Conservation (phyloP, 495 filamentous ascomycete species). For the Aeminium ludgeri region DNA sequence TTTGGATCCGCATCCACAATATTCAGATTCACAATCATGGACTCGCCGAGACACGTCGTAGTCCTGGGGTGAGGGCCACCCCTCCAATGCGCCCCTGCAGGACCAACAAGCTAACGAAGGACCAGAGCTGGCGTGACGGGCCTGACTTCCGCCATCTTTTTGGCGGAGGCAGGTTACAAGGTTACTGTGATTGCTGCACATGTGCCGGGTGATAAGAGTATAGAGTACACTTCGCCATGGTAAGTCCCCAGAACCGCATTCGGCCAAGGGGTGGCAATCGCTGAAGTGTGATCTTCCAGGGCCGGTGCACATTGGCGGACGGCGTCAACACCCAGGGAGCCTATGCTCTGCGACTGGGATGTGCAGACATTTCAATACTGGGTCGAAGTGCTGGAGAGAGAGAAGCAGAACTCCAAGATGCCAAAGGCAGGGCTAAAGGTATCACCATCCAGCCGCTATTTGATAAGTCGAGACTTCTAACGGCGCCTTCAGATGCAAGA, state of each 20-base stretch:
- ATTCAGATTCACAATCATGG: too few relatives aligned
- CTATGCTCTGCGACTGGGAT: conserved; percentile 23
- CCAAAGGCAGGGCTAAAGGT: conserved; percentile 9
- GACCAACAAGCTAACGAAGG: not conserved
- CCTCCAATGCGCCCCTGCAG: too few relatives aligned
- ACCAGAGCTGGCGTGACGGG: conserved; percentile 30
- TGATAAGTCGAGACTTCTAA: not conserved
- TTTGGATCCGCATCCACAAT: too few relatives aligned
- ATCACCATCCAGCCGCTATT: not conserved
- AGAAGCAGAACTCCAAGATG: conserved; percentile 7
- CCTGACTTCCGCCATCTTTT: conserved; percentile 30
- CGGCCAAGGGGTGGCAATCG: too few relatives aligned
- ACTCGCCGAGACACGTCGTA: too few relatives aligned
- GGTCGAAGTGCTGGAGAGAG: conserved; percentile 15
- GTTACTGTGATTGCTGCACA: conserved; percentile 31
- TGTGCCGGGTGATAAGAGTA: conserved; percentile 24
- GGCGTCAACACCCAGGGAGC: conserved; percentile 19
- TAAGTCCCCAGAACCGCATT: conserved; percentile 6
- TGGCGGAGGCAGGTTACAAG: conserved; percentile 26
- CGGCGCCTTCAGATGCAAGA: conserved; percentile 7
- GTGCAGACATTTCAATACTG: conserved; percentile 23
- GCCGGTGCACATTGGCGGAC: conserved; percentile 29
- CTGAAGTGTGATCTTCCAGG: conserved; percentile 15
- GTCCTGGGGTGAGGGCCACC: too few relatives aligned
- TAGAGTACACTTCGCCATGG: conserved; percentile 29